Conservation (phyloP, 352 stramenopile species). For the Blastocystis sp. region DNA sequence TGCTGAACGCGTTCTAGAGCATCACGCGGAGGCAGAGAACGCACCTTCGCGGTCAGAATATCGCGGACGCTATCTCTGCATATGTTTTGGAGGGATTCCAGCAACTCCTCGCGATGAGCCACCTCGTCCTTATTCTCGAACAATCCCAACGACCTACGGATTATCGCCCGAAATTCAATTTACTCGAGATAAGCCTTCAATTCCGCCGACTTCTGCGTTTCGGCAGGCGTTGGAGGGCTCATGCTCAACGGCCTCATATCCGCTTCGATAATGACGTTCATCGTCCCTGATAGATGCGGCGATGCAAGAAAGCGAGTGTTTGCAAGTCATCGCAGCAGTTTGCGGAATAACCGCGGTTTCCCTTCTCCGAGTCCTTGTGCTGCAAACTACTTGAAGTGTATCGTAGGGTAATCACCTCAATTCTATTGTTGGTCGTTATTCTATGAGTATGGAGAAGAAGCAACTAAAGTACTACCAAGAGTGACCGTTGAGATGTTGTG, state of each 20-base stretch:
- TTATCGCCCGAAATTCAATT: background rate
- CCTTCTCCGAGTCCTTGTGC: no score
- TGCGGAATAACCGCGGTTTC: background rate
- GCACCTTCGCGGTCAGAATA: slow-evolving; percentile 72
- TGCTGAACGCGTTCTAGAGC: slow-evolving; percentile 73
- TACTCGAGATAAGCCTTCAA: slow-evolving; percentile 55
- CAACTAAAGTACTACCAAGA: slow-evolving; percentile 63
- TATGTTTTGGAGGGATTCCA: slow-evolving; percentile 77
- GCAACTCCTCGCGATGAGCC: slow-evolving; percentile 76
- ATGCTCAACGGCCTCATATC: slow-evolving; percentile 19
- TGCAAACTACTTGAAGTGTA: background rate
- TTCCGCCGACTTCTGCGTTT: slow-evolving; percentile 14
- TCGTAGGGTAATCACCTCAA: background rate
- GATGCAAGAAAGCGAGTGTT: background rate
- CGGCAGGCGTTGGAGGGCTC: slow-evolving; percentile 26
- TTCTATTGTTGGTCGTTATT: background rate
- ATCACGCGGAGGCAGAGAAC: slow-evolving; percentile 71
- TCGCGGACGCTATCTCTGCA: slow-evolving; percentile 80
- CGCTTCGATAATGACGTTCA: slow-evolving; percentile 28
- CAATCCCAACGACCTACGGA: slow-evolving; percentile 71
- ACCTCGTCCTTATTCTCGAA: slow-evolving; percentile 80
- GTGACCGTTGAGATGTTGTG: background rate
- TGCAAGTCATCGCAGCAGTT: background rate
- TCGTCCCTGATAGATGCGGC: background rate
- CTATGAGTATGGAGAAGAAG: slow-evolving; percentile 62